Evolutionary conservation across 1,284 basidiomycete species (phyloP), one percentile per base, ranked within the genome.

Genomic region (Ganoderma multipileum): DNA sequence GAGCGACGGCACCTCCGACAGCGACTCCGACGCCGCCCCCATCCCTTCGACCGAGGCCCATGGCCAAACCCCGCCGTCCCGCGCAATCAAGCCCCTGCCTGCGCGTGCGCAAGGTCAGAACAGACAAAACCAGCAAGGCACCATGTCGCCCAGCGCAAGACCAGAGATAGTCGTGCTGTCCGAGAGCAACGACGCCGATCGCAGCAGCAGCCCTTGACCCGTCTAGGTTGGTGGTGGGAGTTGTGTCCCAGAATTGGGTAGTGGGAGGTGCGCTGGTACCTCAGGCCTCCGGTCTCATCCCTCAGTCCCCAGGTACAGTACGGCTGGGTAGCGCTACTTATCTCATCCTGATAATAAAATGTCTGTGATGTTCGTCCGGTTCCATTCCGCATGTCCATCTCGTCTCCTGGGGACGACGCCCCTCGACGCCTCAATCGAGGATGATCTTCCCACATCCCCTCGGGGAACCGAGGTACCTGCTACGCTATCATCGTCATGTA

Each of bases 31-130:
- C 42, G 72, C 69, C 18, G 73, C 73, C 50, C 72, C 74, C 33
- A 70, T 70, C 23, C 73, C 72, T 20, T 38, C 70, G 20, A 65
- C 69, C 14, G 52, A 61, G 28, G 11, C 8, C 6, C 54, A n/a
- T 30, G 20, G 36, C 20, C 26, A 20, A 50, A 42, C n/a, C 26
- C n/a, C 73, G 74, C 54, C 36, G 12, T 18, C 54, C 12, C 75
- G 78, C 39, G 75, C 75, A 2, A 76, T 73, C 36, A 75, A 71
- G 55, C 76, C 77, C 11, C 72, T 80, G 18, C 79, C 79, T 2
- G 72, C 67, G 23, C 57, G 57, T 23, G 33, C n/a, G 28, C 75
- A 77, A 26, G 70, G 64, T 50, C 60, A 50, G 20, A n/a, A 26
- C 60, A 4, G 14, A 18, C 52, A 30, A 20, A 23, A 55, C 23